Conservation (phyloP, 1,284 basidiomycete species). For the Neolentinus lepideus region DNA sequence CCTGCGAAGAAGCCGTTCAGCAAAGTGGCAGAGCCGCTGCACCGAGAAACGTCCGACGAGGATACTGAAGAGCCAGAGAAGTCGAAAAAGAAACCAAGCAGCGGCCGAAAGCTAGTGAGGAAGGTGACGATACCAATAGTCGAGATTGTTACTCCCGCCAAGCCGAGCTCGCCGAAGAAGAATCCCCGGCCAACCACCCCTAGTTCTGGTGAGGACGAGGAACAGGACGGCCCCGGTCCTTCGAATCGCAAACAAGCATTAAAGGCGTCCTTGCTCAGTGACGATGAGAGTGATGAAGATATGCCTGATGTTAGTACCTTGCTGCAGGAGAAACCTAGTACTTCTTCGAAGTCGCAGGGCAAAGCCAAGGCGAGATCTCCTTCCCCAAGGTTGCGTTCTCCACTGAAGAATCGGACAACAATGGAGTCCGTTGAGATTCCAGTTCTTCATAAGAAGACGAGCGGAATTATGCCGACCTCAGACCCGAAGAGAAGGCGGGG, state of each 20-base stretch:
- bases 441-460: not conserved
- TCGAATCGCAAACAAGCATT: not conserved
- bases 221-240: not conserved
- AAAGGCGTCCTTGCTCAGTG: not conserved
- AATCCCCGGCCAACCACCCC: not conserved
- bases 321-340: not conserved
- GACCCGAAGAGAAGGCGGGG: not conserved
- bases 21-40: not conserved
- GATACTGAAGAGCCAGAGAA: not conserved
- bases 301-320: not conserved
- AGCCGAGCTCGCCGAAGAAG: not conserved
- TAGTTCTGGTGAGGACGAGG: not conserved
- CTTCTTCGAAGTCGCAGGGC: not conserved
- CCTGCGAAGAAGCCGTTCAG: not conserved
- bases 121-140: not conserved
- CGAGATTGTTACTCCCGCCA: not conserved
- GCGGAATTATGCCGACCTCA: too few relatives aligned
- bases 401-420: not conserved
- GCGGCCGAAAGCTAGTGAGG: not conserved
- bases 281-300: not conserved
- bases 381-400: not conserved
- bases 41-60: not conserved
- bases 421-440: not conserved
- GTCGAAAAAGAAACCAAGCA: not conserved
- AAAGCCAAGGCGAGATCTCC: not conserved